Evolutionary conservation across 164 flowering plant species (phyloP), one percentile per base, ranked within the genome.

Genomic region (Magnolia changhungtana): DNA sequence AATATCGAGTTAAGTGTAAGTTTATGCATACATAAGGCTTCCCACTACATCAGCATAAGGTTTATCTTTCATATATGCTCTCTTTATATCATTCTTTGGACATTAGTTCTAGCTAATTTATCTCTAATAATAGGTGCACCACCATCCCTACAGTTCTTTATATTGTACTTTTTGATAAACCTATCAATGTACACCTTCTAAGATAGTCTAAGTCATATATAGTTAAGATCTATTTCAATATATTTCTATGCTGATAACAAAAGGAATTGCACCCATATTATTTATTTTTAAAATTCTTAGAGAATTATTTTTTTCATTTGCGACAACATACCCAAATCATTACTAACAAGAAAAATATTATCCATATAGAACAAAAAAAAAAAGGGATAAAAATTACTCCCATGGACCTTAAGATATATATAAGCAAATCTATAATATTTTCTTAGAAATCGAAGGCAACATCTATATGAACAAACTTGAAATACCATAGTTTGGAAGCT

Each of bases 241-340:
- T 27, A 76, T 76, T 67, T 69, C 31, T 14, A 68, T 76, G 58
- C 66, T 24, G 8, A 67, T 59, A 7, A 76, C 73, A 68, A 51
- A 68, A 31, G 50, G 23, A 6, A 24, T 45, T 37, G 7, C 45
- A 37, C 7, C 45, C 45, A 37, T 37, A 3, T 4, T 5, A 37
- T 37, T 37, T 37, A 37, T 37, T 37, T 37, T 37, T 37, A 37
- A 37, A 27, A 27, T 27, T 27, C 0, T 27, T 27, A 27, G 29
- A 27, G 2, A 27, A 27, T 27, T 27, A 2, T 27, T 27, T 27
- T 27, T 27, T 37, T 37, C 45, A 37, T 37, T 37, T 37, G 45
- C 4, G 6, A 37, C 7, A 37, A 37, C 45, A 37, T 3, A 37
- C 7, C 4, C 45, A 37, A 37, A 37, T 37, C 45, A 37, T 37